These are phyloP conservation scores for Maudiozyma turicensis DNA, from an alignment of 805 yeast genomes.

Conservation along the genomic window DNA sequence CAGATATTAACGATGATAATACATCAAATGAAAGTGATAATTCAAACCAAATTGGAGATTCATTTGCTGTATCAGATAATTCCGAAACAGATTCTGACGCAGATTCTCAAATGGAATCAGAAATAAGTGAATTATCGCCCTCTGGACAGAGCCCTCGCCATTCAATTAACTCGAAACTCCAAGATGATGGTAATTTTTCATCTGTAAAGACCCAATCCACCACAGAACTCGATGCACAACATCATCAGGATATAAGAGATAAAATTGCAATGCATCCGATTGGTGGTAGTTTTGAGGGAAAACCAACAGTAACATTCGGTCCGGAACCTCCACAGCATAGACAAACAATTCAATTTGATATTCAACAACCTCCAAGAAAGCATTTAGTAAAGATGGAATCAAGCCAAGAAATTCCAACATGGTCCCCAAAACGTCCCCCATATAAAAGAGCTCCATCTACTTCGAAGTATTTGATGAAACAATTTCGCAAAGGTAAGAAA, in stretches of 20 bases:
- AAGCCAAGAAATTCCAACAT: neutral
- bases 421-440: neutral
- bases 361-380: constrained; percentile 18
- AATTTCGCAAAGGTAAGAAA: constrained; percentile 14
- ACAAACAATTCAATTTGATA: constrained; percentile 25
- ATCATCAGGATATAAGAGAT: neutral
- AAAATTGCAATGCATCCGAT: neutral
- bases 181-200: neutral
- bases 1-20: constrained; percentile 7
- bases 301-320: neutral
- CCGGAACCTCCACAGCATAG: constrained; percentile 4
- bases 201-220: neutral
- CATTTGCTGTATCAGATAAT: neutral
- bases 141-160: neutral
- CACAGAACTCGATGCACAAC: neutral
- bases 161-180: neutral
- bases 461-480: constrained; percentile 6
- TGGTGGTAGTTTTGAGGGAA: neutral
- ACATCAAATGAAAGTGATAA: constrained; percentile 7
- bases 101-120: neutral
- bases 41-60: neutral
- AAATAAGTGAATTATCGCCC: neutral
- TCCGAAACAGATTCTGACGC: neutral
- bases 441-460: neutral
- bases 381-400: constrained; percentile 2